These are phyloP conservation scores for Silene vulgaris DNA, from an alignment of 179 eudicot genomes.

Conservation along the genomic window DNA sequence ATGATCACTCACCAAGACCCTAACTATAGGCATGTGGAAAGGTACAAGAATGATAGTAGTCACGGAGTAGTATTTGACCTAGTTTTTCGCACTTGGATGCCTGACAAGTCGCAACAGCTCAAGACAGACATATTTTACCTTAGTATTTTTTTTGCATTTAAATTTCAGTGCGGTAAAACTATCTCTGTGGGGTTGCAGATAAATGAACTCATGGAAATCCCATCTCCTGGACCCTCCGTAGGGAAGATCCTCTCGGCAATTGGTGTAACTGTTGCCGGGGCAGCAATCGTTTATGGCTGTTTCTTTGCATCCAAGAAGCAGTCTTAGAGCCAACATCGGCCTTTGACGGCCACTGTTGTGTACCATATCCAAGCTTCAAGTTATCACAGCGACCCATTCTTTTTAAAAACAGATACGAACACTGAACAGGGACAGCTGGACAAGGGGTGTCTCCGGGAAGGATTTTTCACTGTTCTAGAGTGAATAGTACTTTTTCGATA, in stretches of 20 bases:
- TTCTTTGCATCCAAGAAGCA: constrained; percentile 46
- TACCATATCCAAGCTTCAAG: no score
- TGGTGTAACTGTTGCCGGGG: constrained; percentile 75
- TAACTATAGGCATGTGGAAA: background rate
- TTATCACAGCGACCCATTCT: no score
- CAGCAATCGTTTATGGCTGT: constrained; percentile 66
- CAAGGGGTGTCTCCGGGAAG: no score
- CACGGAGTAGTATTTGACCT: no score
- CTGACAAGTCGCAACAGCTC: no score
- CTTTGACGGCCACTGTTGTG: background rate
- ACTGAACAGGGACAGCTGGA: no score
- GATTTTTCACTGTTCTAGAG: no score
- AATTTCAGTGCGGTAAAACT: background rate
- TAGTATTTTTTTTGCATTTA: background rate
- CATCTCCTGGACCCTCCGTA: constrained; percentile 36
- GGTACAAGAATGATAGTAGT: no score
- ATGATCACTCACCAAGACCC: background rate
- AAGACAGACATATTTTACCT: no score
- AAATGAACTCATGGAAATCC: constrained; percentile 44
- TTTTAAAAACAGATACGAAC: no score
- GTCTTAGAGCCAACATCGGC: constrained; percentile 17
- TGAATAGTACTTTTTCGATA: no score
- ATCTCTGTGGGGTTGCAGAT: constrained; percentile 40
- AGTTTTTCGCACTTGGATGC: no score
- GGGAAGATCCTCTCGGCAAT: constrained; percentile 47